These are phyloP conservation scores for Cystofilobasidium macerans DNA, from an alignment of 768 basidiomycete species.

Conservation along the genomic window DNA sequence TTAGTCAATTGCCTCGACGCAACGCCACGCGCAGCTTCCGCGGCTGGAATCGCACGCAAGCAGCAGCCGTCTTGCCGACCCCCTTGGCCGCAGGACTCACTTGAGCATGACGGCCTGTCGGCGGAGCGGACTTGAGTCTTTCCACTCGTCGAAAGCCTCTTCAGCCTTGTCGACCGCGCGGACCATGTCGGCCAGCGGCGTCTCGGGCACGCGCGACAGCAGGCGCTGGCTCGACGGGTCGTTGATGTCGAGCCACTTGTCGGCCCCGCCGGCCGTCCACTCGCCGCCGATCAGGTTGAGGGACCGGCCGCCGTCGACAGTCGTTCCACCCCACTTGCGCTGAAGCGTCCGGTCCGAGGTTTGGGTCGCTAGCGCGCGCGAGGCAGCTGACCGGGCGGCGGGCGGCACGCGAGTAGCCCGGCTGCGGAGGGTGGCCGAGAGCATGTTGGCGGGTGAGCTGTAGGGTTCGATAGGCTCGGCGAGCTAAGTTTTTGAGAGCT, in stretches of 20 bases:
- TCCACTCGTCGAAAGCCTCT: conserved; percentile 81
- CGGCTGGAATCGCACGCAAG: no score
- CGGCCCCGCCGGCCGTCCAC: conserved; percentile 68
- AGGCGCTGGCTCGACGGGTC: conserved; percentile 94
- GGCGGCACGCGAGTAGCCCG: neutral
- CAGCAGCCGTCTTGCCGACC: no score
- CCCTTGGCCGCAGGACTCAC: no score
- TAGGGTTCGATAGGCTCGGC: no score
- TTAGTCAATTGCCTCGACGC: neutral
- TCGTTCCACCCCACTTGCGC: conserved; percentile 67
- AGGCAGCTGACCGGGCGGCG: neutral
- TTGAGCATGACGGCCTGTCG: conserved; percentile 82
- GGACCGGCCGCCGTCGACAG: conserved; percentile 68
- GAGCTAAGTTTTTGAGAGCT: no score
- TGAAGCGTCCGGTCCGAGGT: neutral
- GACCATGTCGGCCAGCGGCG: conserved; percentile 66
- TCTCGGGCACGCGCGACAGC: conserved; percentile 81
- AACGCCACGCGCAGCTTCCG: no score
- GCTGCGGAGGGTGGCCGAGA: no score
- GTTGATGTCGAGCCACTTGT: conserved; percentile 71
- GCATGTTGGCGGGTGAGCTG: no score
- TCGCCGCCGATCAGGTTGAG: conserved; percentile 87
- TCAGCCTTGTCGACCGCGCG: conserved; percentile 73
- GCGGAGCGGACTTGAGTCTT: conserved; percentile 65
- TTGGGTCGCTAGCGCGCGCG: neutral